phyloP scores from a whole-genome alignment of 345 rosid genomes.

The Eucalyptus erythrocorys region DNA sequence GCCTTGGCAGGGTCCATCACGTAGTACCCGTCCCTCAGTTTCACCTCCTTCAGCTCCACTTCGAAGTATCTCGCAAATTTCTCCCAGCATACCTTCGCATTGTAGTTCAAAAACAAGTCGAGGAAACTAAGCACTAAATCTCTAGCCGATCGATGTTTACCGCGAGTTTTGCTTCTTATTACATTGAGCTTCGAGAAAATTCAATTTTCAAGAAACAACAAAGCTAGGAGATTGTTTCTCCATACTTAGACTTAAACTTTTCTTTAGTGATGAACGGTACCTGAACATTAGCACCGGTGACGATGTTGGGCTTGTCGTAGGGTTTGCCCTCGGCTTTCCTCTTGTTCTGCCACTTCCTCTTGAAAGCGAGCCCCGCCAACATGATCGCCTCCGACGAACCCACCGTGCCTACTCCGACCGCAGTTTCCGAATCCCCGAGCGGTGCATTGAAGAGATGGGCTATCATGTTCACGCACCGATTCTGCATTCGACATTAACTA shows the following conservation, averaged over 20 bases:
- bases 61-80: constrained; percentile 48
- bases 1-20: constrained; percentile 44
- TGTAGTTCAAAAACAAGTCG: background rate
- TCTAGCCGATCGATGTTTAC: background rate
- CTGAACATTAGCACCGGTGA: constrained; percentile 52
- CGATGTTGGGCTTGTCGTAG: constrained; percentile 37
- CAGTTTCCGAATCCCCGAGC: constrained; percentile 29
- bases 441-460: constrained; percentile 46
- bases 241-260: background rate
- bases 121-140: background rate
- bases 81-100: constrained; percentile 39
- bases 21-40: constrained; percentile 33
- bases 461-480: constrained; percentile 47
- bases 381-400: constrained; percentile 50
- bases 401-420: constrained; percentile 37
- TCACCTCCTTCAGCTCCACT: constrained; percentile 44
- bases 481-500: background rate
- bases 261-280: background rate
- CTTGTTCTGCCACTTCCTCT: constrained; percentile 46
- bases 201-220: background rate
- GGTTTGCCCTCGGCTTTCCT: constrained; percentile 28
- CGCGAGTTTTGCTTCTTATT: background rate
- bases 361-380: constrained; percentile 44
- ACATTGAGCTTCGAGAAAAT: background rate
- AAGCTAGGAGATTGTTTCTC: background rate